phyloP scores from a whole-genome alignment of 1,284 basidiomycete genomes.

The Ustilago tritici region DNA sequence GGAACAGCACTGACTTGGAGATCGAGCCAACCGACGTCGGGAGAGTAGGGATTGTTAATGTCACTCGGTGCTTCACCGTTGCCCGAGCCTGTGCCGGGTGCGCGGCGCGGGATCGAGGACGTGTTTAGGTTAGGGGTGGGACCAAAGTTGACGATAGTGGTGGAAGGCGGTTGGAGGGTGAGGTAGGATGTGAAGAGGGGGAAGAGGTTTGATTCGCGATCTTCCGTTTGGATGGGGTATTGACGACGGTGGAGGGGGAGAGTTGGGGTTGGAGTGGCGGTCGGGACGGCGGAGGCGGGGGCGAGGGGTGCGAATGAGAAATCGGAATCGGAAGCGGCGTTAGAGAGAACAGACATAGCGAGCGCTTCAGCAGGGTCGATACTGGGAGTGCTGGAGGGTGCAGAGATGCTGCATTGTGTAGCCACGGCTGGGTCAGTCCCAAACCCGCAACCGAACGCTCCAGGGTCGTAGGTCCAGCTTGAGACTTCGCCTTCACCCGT shows the following conservation, averaged over 20 bases:
- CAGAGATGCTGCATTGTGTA: slow-evolving; percentile 34
- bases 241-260: slow-evolving; percentile 16
- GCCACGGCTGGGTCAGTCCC: slow-evolving; percentile 15
- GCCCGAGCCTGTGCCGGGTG: slow-evolving; percentile 22
- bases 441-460: slow-evolving; percentile 45
- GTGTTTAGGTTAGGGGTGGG: slow-evolving; percentile 44
- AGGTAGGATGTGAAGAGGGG: slow-evolving; percentile 46
- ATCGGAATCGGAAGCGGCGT: neutral
- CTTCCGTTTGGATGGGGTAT: slow-evolving; percentile 4
- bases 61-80: slow-evolving; percentile 47
- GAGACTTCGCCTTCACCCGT: neutral
- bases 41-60: slow-evolving; percentile 54
- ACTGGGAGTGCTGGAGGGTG: slow-evolving; percentile 8
- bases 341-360: neutral
- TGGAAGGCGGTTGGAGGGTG: slow-evolving; percentile 21
- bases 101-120: slow-evolving; percentile 19
- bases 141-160: slow-evolving; percentile 40
- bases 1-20: slow-evolving; percentile 49
- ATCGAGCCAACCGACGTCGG: slow-evolving; percentile 57
- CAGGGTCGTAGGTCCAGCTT: slow-evolving; percentile 42
- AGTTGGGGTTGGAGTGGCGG: slow-evolving; percentile 17
- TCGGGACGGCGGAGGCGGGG: neutral
- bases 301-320: slow-evolving; percentile 14
- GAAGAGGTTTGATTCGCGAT: slow-evolving; percentile 29
- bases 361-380: neutral